Conservation (phyloP, 176 grass and related monocot species). For the Carex scoparia region DNA sequence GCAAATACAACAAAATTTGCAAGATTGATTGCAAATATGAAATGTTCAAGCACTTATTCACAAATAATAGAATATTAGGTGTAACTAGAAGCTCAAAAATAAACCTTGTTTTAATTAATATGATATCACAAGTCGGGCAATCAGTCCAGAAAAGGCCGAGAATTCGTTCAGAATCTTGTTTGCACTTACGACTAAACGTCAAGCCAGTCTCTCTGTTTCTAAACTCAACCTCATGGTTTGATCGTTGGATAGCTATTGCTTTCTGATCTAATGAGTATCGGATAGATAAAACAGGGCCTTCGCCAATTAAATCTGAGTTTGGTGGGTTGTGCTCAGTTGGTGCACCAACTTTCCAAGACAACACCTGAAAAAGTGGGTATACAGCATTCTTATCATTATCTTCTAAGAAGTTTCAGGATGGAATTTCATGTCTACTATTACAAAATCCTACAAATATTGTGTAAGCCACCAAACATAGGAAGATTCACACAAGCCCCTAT, state of each 20-base stretch:
- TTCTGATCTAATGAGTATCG: constrained; percentile 82
- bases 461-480: not conserved
- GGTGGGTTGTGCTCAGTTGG: constrained; percentile 57
- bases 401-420: not conserved
- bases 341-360: constrained; percentile 73
- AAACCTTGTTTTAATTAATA: constrained; percentile 94
- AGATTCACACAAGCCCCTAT: not conserved
- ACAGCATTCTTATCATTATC: not conserved
- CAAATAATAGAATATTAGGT: not conserved
- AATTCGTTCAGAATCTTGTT: constrained; percentile 74
- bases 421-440: not conserved
- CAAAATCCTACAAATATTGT: not conserved
- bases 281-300: constrained; percentile 75
- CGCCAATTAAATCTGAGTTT: constrained; percentile 75
- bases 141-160: constrained; percentile 98
- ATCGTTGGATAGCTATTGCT: constrained; percentile 76
- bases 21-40: not conserved
- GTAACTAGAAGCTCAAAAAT: not conserved
- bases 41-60: not conserved
- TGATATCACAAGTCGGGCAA: constrained; percentile 82
- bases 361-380: constrained; percentile 47
- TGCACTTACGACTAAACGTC: constrained; percentile 61
- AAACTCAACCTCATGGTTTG: constrained; percentile 69
- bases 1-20: not conserved
- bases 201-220: constrained; percentile 76